A percentile compares a stretch with the other conserved stretches of the same genome.
phyloP scores from a whole-genome alignment of 2,329 filamentous ascomycete genomes.

The Calonectria pseudoturangicola region DNA sequence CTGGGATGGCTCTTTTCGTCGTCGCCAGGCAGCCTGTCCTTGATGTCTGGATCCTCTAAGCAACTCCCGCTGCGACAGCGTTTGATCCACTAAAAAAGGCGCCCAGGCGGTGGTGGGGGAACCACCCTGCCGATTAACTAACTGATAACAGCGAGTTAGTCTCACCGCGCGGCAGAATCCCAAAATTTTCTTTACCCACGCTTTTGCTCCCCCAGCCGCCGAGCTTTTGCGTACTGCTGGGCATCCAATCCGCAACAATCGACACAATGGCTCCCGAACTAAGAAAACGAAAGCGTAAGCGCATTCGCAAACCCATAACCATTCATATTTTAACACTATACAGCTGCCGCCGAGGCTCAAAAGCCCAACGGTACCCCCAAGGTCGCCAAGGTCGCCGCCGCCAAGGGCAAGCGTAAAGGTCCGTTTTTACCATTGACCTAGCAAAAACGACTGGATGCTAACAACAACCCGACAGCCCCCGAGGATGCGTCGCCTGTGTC shows the following conservation, averaged over 20 bases:
- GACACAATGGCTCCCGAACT: slow-evolving; percentile 68
- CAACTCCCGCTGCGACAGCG: slow-evolving; percentile 4
- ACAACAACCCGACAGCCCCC: slow-evolving; percentile 58
- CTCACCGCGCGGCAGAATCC: slow-evolving; percentile 64
- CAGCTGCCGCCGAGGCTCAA: slow-evolving; percentile 55
- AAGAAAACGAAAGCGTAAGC: slow-evolving; percentile 62
- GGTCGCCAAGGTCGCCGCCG: slow-evolving; percentile 56
- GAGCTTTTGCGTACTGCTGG: slow-evolving; percentile 45
- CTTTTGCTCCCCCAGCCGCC: slow-evolving; percentile 32
- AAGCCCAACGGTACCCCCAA: slow-evolving; percentile 58
- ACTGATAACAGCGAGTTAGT: slow-evolving; percentile 40
- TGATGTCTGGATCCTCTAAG: slow-evolving; percentile 21
- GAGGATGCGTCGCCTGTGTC: slow-evolving; percentile 67
- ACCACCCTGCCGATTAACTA: slow-evolving; percentile 51
- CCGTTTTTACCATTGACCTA: slow-evolving; percentile 43
- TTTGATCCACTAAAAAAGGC: too few relatives aligned
- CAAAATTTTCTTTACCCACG: slow-evolving; percentile 57
- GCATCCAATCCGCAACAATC: slow-evolving; percentile 45
- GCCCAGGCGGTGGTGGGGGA: slow-evolving; percentile 15
- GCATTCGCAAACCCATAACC: background rate
- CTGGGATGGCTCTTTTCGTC: background rate
- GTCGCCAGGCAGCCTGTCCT: slow-evolving; percentile 2
- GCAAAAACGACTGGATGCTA: slow-evolving; percentile 44
- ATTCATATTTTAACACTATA: slow-evolving; percentile 46
- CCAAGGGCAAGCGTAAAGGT: slow-evolving; percentile 63